Conservation (phyloP, 1,284 basidiomycete species). For the Vanrija sp. region DNA sequence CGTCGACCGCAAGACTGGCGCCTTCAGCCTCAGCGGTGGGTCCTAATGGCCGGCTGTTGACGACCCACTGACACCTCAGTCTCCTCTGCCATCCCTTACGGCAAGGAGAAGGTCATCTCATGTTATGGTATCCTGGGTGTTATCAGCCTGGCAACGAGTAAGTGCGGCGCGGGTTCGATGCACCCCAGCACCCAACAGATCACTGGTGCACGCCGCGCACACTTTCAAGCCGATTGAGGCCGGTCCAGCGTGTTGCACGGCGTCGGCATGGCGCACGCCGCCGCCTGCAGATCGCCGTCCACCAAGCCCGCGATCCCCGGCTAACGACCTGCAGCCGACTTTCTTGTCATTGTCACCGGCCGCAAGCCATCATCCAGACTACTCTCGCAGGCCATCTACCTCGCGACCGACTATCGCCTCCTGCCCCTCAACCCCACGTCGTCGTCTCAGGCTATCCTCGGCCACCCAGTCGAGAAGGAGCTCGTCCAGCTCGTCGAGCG, state of each 20-base stretch:
- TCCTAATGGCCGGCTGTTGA: background rate
- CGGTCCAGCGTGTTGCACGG: no score
- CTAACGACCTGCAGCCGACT: constrained; percentile 65
- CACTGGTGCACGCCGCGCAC: background rate
- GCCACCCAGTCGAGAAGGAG: constrained; percentile 81
- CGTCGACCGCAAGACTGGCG: constrained; percentile 47
- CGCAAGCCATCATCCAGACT: constrained; percentile 74
- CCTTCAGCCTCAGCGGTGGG: constrained; percentile 49
- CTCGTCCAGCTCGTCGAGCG: constrained; percentile 79
- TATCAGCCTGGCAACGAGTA: constrained; percentile 79
- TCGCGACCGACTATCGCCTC: constrained; percentile 86
- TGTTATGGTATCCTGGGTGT: constrained; percentile 80
- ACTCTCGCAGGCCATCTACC: constrained; percentile 80
- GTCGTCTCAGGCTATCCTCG: constrained; percentile 57
- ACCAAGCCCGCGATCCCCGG: background rate
- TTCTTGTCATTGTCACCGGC: constrained; percentile 83
- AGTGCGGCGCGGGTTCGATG: constrained; percentile 37
- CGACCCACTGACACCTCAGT: constrained; percentile 19
- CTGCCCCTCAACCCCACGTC: constrained; percentile 71
- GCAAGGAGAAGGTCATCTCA: constrained; percentile 51
- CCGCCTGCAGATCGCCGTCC: background rate
- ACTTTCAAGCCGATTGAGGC: background rate
- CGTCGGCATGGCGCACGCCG: background rate
- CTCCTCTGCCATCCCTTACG: constrained; percentile 42
- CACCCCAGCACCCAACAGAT: background rate